These are phyloP conservation scores for Cercophora sp. DNA, from an alignment of 495 filamentous ascomycete genomes.

Conservation along the genomic window DNA sequence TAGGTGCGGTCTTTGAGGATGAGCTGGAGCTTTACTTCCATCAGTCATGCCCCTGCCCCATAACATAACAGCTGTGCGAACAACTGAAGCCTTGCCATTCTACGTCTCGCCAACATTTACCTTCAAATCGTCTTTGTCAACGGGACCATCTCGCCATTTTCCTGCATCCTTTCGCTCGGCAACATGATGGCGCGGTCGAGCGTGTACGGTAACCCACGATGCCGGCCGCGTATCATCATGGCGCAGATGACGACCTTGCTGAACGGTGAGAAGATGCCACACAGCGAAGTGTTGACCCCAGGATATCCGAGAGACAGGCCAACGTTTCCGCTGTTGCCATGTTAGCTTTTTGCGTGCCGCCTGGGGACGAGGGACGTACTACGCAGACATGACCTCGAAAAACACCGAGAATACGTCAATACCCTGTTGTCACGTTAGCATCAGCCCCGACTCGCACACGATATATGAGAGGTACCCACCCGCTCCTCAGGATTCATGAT, in stretches of 20 bases:
- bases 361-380: conserved; percentile 28
- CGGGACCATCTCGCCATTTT: background rate
- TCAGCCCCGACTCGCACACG: background rate
- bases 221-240: conserved; percentile 90
- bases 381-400: conserved; percentile 86
- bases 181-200: conserved; percentile 81
- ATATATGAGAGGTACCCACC: conserved; percentile 1
- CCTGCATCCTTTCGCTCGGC: conserved; percentile 54
- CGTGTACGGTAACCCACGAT: conserved; percentile 83
- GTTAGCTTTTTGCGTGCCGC: background rate
- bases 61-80: too few species aligned
- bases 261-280: conserved; percentile 65
- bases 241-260: conserved; percentile 83
- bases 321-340: conserved; percentile 59
- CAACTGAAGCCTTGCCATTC: too few species aligned
- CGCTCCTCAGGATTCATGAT: conserved; percentile 11
- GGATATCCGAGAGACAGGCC: conserved; percentile 79
- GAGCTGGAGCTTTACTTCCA: too few species aligned
- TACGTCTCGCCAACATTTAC: too few species aligned
- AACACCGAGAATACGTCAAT: conserved; percentile 76
- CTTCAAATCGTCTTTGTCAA: background rate
- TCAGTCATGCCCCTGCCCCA: too few species aligned
- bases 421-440: conserved; percentile 1
- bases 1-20: too few species aligned
- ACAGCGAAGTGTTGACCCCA: conserved; percentile 66